Evolutionary conservation across 148 eudicot genomes (phyloP).

Genomic region (Vaccinium darrowii): DNA sequence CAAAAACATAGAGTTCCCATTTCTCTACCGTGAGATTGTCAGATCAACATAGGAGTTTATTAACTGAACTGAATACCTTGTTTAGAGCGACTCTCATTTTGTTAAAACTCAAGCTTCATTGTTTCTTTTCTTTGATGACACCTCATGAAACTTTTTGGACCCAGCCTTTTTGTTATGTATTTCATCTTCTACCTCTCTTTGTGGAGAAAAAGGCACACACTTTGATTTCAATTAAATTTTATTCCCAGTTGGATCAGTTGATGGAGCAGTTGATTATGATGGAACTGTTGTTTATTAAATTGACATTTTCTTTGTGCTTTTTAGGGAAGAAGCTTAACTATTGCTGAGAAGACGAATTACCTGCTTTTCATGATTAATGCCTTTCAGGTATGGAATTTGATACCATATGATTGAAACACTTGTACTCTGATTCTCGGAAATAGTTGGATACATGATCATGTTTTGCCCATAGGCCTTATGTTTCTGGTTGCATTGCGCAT

Average conservation of each 20-base stretch:
- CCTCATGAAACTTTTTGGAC: background rate
- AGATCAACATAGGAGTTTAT: background rate
- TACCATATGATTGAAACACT: conserved; percentile 3
- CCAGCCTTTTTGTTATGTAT: background rate
- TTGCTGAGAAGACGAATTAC: conserved; percentile 93
- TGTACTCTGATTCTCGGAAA: background rate
- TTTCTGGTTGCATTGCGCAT: background rate
- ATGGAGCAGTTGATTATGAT: background rate
- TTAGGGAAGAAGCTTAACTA: conserved; percentile 76
- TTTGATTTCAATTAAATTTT: background rate
- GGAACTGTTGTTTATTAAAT: background rate
- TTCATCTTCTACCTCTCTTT: background rate
- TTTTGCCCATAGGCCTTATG: background rate
- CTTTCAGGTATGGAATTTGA: conserved; percentile 63
- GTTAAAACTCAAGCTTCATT: background rate
- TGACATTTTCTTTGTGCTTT: conserved; percentile 18
- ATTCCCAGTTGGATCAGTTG: background rate
- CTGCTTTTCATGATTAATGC: conserved; percentile 97
- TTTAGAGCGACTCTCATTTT: background rate
- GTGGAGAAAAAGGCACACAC: background rate
- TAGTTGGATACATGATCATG: background rate
- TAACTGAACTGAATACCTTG: background rate
- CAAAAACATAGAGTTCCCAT: background rate
- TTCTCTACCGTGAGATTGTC: background rate
- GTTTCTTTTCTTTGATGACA: background rate